Percentiles rank a stretch among this genome's conserved stretches.
These are phyloP conservation scores for Protomyces macrosporus DNA, from an alignment of 1,139 yeast species.

Conservation along the genomic window DNA sequence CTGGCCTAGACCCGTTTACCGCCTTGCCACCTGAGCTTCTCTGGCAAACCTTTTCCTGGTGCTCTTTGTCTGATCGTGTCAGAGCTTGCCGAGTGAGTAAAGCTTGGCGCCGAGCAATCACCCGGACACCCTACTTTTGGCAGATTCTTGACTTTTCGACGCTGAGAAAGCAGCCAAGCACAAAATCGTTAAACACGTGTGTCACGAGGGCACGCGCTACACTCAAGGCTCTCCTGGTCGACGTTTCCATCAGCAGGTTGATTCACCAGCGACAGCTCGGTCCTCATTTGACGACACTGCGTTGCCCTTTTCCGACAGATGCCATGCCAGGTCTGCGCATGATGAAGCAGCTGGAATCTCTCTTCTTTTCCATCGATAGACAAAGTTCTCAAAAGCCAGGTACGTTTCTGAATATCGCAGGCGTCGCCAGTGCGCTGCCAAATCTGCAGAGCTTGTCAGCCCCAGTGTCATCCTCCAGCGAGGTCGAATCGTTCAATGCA, in stretches of 20 bases:
- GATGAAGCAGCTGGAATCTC: not conserved
- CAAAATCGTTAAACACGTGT: not conserved
- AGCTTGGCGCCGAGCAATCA: not conserved
- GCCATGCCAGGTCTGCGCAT: not conserved
- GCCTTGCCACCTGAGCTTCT: slow-evolving; percentile 7
- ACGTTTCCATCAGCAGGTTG: not conserved
- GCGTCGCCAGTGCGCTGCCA: not conserved
- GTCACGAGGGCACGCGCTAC: not conserved
- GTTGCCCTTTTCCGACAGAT: not conserved
- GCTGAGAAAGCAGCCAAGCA: not conserved
- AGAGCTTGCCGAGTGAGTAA: not conserved
- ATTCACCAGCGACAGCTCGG: not conserved
- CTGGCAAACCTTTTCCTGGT: slow-evolving; percentile 1
- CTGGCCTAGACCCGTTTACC: not conserved
- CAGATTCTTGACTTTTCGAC: not conserved
- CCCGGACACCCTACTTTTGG: not conserved
- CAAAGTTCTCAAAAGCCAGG: not conserved
- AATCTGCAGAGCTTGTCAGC: not conserved
- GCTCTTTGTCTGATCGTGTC: not conserved
- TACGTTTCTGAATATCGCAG: not conserved
- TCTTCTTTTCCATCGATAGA: not conserved
- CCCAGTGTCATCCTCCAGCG: too few species aligned
- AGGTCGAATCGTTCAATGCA: too few species aligned
- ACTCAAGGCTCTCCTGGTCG: not conserved
- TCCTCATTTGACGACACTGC: not conserved